Evolutionary conservation across 2,329 filamentous ascomycete species (phyloP).

Genomic region (Talaromyces pinophilus): DNA sequence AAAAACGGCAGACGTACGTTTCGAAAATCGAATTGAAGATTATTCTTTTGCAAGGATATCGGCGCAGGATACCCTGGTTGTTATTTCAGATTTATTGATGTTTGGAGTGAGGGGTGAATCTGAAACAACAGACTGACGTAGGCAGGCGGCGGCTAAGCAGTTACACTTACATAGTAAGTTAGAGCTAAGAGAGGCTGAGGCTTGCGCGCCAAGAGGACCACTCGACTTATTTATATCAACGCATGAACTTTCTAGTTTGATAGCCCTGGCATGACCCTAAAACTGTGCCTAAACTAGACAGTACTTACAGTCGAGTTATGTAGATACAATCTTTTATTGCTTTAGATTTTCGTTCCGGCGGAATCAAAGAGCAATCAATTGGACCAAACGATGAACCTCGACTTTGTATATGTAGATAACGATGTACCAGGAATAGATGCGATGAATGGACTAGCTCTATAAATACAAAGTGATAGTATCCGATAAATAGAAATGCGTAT

Average conservation of each 20-base stretch:
- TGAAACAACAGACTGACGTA: constrained; percentile 25
- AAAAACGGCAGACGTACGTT: not conserved
- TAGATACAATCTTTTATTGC: not conserved
- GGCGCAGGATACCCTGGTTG: not conserved
- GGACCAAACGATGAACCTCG: not conserved
- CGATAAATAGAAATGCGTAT: not conserved
- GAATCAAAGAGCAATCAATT: not conserved
- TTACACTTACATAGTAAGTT: too few relatives aligned
- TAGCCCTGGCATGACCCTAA: not conserved
- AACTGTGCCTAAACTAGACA: not conserved
- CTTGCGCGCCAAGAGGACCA: constrained; percentile 19
- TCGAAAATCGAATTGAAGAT: not conserved
- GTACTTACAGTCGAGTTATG: not conserved
- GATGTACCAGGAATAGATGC: not conserved
- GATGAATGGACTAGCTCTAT: not conserved
- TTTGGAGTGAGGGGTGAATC: constrained; percentile 21
- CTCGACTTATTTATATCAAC: not conserved
- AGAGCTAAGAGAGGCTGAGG: not conserved
- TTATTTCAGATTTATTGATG: constrained; percentile 11
- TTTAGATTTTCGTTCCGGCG: not conserved
- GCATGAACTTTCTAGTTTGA: not conserved
- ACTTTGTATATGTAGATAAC: not conserved
- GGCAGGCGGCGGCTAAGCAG: constrained; percentile 8
- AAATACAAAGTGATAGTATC: not conserved
- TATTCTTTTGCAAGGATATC: not conserved